Evolutionary conservation across 352 stramenopile genomes (phyloP), one percentile per base, ranked within the genome.

Genomic region (Phytophthora niederhauseri): DNA sequence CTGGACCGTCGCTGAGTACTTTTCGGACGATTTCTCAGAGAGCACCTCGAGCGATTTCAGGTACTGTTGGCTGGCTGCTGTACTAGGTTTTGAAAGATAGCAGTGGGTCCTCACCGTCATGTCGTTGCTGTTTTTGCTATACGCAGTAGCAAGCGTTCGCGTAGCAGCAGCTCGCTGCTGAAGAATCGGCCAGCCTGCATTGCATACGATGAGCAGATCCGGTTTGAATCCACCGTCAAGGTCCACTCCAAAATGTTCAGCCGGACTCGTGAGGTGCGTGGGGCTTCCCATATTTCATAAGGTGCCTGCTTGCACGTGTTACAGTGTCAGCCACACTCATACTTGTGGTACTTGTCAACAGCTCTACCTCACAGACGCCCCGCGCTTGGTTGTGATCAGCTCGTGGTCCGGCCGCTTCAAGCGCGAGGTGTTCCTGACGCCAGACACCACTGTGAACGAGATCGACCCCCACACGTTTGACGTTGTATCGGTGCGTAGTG

Each of bases 1-100:
- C 56, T 94, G 87, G 87, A 85, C 81, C 11, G 87, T 94, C 5
- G 83, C 85, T 6, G 87, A 94, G 57, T 94, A 92, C 51, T 93
- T 94, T 66, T 84, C 85, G 4, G 79, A 93, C 46, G 81, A 93
- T 64, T 92, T 93, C 54, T 94, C 85, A 22, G 84, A 93, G 65
- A 90, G 80, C 65, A 89, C 87, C 3, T 82, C 82, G 7, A 81
- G 90, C 28, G 77, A 91, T 24, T 78, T 91, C 59, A 85, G 72
- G 82, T 85, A 62, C 4, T 5, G 19, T 62, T 14, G 24, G 31
- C 31, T 43, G 50, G 19, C 31, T 34, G 50, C 20, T 31, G 17
- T 17, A 57, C 24, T 6, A 49, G 55, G 15, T n/a, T 46, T 55
- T 45, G 8, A 17, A 41, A 50, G 3, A 11, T 43, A 43, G 11